phyloP scores from a whole-genome alignment of 2,329 filamentous ascomycete genomes.

The Microdochium bolleyi region DNA sequence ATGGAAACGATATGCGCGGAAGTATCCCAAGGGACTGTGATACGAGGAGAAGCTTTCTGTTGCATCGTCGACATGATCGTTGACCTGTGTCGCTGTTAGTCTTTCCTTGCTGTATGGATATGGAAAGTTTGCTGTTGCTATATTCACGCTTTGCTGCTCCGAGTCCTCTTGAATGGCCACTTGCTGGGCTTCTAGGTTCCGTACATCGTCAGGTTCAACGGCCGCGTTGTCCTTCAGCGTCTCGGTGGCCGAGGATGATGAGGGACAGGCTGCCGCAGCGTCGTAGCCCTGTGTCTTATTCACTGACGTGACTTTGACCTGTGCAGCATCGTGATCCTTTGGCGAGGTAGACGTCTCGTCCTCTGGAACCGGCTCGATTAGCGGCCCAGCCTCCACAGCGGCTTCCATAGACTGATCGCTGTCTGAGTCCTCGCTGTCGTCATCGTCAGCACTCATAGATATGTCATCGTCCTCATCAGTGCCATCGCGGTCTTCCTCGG shows the following conservation, averaged over 20 bases:
- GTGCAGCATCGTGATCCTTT: too few relatives aligned
- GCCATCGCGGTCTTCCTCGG: neutral
- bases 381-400: slow-evolving; percentile 2
- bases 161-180: neutral
- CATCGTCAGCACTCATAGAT: slow-evolving; percentile 9
- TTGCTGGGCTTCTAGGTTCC: too few relatives aligned
- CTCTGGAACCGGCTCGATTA: too few relatives aligned
- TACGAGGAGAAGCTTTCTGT: slow-evolving; percentile 52
- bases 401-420: neutral
- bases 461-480: slow-evolving; percentile 2
- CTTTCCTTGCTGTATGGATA: slow-evolving; percentile 16
- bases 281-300: too few relatives aligned
- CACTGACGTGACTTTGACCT: too few relatives aligned
- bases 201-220: too few relatives aligned
- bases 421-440: slow-evolving; percentile 12
- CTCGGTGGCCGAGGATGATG: too few relatives aligned
- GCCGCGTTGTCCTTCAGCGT: too few relatives aligned
- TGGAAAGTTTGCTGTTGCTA: slow-evolving; percentile 9
- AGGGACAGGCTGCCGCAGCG: too few relatives aligned
- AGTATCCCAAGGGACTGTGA: slow-evolving; percentile 71
- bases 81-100: slow-evolving; percentile 19
- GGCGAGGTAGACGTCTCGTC: too few relatives aligned
- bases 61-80: slow-evolving; percentile 5
- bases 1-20: slow-evolving; percentile 87
- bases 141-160: neutral